Evolutionary conservation across 75 land plant genomes (phyloP).

Genomic region (Sequoia sempervirens): DNA sequence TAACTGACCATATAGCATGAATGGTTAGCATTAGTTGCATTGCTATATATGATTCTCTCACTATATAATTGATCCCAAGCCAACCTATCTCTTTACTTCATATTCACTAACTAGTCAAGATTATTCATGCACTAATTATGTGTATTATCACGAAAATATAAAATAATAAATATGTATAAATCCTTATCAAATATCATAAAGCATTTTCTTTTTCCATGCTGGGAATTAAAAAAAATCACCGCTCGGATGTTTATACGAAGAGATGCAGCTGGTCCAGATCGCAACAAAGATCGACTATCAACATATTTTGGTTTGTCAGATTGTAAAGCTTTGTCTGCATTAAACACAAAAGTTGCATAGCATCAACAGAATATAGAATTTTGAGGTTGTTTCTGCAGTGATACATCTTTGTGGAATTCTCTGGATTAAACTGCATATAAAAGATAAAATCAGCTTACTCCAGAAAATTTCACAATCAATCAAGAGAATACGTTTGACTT

Average conservation of each 20-base stretch:
- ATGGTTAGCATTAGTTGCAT: not conserved
- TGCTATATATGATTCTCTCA: not conserved
- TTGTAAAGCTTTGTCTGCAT: slow-evolving; percentile 53
- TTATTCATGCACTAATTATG: not conserved
- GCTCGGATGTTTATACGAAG: slow-evolving; percentile 91
- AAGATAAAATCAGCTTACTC: not conserved
- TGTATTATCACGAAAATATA: not conserved
- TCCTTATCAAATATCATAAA: not conserved
- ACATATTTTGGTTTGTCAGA: slow-evolving; percentile 57
- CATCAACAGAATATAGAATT: not conserved
- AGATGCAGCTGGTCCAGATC: slow-evolving; percentile 95
- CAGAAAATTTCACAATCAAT: not conserved
- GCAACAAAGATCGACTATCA: slow-evolving; percentile 64
- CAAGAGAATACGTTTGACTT: not conserved
- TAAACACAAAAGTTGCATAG: slow-evolving; percentile 6
- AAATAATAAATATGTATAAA: not conserved
- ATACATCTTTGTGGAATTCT: not conserved
- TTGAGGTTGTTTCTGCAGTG: not conserved
- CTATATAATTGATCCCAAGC: not conserved
- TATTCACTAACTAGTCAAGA: not conserved
- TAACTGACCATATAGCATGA: not conserved
- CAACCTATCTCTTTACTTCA: not conserved
- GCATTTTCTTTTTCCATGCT: not conserved
- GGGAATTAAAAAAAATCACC: slow-evolving; percentile 30
- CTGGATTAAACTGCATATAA: not conserved